Percentiles rank a stretch among this genome's conserved stretches.
These are phyloP conservation scores for Boletus reticuloceps DNA, from an alignment of 768 basidiomycete genomes.

Conservation along the genomic window DNA sequence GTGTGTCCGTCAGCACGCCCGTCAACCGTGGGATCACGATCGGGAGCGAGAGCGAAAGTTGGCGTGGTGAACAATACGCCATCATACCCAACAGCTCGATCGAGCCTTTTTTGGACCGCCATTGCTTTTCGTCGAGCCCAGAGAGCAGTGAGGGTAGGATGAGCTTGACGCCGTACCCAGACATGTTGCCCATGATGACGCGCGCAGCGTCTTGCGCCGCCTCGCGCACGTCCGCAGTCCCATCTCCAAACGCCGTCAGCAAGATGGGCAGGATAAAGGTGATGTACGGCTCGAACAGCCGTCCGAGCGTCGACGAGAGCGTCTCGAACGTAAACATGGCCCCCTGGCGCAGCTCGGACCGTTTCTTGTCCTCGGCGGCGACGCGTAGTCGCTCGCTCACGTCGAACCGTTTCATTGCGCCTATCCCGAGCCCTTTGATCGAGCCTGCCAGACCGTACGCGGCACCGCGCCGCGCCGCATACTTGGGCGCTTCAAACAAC, in stretches of 20 bases:
- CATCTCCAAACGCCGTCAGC: conserved; percentile 83
- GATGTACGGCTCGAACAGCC: conserved; percentile 92
- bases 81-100: conserved; percentile 97
- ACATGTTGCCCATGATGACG: conserved; percentile 93
- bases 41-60: conserved; percentile 91
- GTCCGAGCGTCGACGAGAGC: conserved; percentile 78
- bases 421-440: conserved; percentile 86
- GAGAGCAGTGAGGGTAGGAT: conserved; percentile 87
- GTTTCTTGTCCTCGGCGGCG: conserved; percentile 87
- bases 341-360: conserved; percentile 84
- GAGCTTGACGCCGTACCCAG: conserved; percentile 93
- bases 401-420: conserved; percentile 80
- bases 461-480: conserved; percentile 93
- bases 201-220: conserved; percentile 89
- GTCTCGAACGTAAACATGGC: conserved; percentile 96
- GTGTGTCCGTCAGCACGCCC: conserved; percentile 93
- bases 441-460: conserved; percentile 95
- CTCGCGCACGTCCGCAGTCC: conserved; percentile 84
- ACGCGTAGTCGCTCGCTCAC: conserved; percentile 69
- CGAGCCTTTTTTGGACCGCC: conserved; percentile 96
- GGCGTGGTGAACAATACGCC: conserved; percentile 96
- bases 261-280: conserved; percentile 81
- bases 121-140: conserved; percentile 96
- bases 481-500: conserved; percentile 76
- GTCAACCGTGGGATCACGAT: conserved; percentile 97